Percentiles rank a stretch among this genome's conserved stretches.
These are phyloP conservation scores for Aspergillus viridinutans DNA, from an alignment of 2,329 filamentous ascomycete genomes.

Conservation along the genomic window DNA sequence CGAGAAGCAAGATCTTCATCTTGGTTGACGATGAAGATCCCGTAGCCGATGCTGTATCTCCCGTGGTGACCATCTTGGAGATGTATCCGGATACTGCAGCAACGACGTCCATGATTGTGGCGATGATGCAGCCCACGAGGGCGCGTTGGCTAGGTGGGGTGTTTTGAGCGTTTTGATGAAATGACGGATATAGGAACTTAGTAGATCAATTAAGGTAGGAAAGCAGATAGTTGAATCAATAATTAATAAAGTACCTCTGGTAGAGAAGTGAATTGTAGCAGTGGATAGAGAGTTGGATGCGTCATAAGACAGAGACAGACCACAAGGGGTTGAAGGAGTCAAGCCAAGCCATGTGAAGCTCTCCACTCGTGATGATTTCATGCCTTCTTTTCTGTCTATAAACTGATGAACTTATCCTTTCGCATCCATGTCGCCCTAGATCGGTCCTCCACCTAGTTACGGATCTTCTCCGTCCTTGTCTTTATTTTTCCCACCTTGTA, in stretches of 20 bases:
- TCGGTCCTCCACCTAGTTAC: background rate
- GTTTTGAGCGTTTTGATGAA: background rate
- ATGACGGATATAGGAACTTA: background rate
- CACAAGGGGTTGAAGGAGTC: too few relatives aligned
- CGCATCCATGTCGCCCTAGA: constrained; percentile 1
- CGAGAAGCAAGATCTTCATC: constrained; percentile 96
- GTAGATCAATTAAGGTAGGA: background rate
- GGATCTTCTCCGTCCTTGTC: background rate
- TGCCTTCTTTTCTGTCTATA: background rate
- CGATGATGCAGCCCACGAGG: constrained; percentile 22
- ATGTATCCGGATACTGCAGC: constrained; percentile 92
- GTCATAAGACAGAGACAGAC: background rate
- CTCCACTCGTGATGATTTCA: constrained; percentile 2
- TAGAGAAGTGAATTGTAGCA: background rate
- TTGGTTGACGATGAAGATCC: constrained; percentile 66
- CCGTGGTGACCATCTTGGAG: constrained; percentile 87
- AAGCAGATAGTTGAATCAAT: background rate
- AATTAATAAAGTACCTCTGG: background rate
- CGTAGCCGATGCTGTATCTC: constrained; percentile 60
- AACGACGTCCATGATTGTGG: constrained; percentile 75
- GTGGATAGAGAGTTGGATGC: background rate
- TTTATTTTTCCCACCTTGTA: background rate
- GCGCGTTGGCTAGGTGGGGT: constrained; percentile 1
- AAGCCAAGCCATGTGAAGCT: constrained; percentile 7
- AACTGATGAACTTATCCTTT: background rate